Conservation (phyloP, 2,329 filamentous ascomycete species). For the Xylaria sp. region DNA sequence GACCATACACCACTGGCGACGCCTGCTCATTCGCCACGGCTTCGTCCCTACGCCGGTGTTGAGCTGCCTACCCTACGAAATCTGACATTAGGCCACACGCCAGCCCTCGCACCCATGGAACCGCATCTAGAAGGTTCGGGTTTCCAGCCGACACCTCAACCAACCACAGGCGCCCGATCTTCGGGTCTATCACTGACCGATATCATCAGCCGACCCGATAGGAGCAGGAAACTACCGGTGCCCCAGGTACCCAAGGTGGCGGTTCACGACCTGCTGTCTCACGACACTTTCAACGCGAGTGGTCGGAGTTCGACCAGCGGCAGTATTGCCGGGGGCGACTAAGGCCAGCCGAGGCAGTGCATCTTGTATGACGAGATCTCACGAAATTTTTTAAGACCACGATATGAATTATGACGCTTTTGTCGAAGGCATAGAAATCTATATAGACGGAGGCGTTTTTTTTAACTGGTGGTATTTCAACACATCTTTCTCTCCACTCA, state of each 20-base stretch:
- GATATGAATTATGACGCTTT: conserved; percentile 48
- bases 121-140: conserved; percentile 61
- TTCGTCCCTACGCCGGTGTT: conserved; percentile 81
- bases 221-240: conserved; percentile 87
- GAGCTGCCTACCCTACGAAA: conserved; percentile 88
- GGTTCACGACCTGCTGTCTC: conserved; percentile 81
- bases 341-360: conserved; percentile 68
- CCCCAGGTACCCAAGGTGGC: conserved; percentile 91
- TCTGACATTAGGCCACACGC: conserved; percentile 64
- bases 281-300: conserved; percentile 73
- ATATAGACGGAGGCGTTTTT: conserved; percentile 50
- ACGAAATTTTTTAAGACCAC: conserved; percentile 31
- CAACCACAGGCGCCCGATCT: conserved; percentile 52
- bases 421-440: conserved; percentile 45
- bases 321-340: conserved; percentile 78
- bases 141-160: conserved; percentile 56
- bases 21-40: conserved; percentile 90
- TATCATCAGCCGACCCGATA: conserved; percentile 90
- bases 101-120: conserved; percentile 68
- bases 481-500: conserved; percentile 33
- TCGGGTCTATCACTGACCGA: conserved; percentile 86
- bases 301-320: conserved; percentile 81
- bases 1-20: conserved; percentile 99
- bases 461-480: conserved; percentile 41
- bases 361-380: conserved; percentile 17